phyloP scores from a whole-genome alignment of 805 yeast species.

The Yamadazyma sp. region DNA sequence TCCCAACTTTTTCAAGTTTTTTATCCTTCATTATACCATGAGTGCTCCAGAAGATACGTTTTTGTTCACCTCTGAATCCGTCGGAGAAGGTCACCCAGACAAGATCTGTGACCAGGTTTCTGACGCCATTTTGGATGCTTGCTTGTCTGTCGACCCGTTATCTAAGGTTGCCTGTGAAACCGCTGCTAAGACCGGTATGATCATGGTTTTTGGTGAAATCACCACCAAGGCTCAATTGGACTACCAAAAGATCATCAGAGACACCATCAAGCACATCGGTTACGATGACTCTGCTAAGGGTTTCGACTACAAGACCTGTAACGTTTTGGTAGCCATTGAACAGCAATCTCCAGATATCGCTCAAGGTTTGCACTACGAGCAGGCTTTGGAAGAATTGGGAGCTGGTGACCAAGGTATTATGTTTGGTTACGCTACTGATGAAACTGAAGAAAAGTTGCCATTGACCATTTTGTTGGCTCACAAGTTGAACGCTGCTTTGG shows the following conservation, averaged over 20 bases:
- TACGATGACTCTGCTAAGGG: conserved; percentile 96
- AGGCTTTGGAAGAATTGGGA: conserved; percentile 94
- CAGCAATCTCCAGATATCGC: conserved; percentile 99
- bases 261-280: conserved; percentile 97
- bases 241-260: conserved; percentile 97
- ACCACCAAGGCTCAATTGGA: conserved; percentile 95
- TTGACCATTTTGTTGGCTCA: conserved; percentile 92
- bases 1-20: conserved; percentile 4
- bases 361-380: conserved; percentile 97
- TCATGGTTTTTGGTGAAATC: conserved; percentile 99
- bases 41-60: conserved; percentile 36
- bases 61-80: conserved; percentile 82
- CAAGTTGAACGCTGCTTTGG: conserved; percentile 94
- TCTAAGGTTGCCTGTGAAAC: conserved; percentile 99
- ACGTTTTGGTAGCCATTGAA: conserved; percentile 97
- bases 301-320: conserved; percentile 98
- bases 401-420: conserved; percentile 99
- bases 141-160: conserved; percentile 91
- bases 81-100: conserved; percentile 94
- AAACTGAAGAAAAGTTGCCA: conserved; percentile 96
- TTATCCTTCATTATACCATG: conserved; percentile 3
- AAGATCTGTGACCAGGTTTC: conserved; percentile 98
- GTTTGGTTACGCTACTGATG: conserved; percentile 99
- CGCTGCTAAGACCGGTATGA: conserved; percentile 99
- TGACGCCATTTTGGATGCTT: conserved; percentile 97